phyloP scores from a whole-genome alignment of 2,329 filamentous ascomycete species.

The Clathrospora elynae region DNA sequence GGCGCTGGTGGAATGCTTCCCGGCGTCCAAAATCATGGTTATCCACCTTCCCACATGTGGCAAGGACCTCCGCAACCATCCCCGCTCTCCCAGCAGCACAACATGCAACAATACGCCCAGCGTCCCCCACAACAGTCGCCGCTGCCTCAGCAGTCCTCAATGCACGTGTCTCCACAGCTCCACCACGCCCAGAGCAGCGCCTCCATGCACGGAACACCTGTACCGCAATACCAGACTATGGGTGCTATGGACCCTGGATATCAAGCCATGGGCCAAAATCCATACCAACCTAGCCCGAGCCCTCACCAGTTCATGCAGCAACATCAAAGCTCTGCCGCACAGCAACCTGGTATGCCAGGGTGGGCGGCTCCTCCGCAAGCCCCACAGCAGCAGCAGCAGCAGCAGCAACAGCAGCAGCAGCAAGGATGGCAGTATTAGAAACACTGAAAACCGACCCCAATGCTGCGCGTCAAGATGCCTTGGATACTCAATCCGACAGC shows the following conservation, averaged over 20 bases:
- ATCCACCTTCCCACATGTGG: conserved; percentile 56
- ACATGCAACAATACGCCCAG: conserved; percentile 53
- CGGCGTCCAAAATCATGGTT: conserved; percentile 53
- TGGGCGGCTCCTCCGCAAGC: conserved; percentile 56
- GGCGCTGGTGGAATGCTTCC: conserved; percentile 46
- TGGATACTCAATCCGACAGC: too few species aligned
- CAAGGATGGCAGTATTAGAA: conserved; percentile 51
- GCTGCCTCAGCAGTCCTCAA: conserved; percentile 55
- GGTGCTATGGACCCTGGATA: conserved; percentile 53
- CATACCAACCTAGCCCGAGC: conserved; percentile 56
- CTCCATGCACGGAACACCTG: conserved; percentile 51
- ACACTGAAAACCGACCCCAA: too few species aligned
- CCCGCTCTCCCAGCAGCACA: conserved; percentile 54
- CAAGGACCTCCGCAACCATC: conserved; percentile 56
- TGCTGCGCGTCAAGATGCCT: too few species aligned
- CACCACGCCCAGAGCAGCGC: conserved; percentile 51
- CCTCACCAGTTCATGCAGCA: conserved; percentile 56
- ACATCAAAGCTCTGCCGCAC: conserved; percentile 49
- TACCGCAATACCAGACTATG: conserved; percentile 55
- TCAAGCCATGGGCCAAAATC: conserved; percentile 54
- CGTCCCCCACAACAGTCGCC: conserved; percentile 50
- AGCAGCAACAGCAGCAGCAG: conserved; percentile 26
- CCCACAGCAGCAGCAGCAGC: conserved; percentile 37
- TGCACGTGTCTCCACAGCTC: conserved; percentile 57
- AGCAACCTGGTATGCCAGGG: conserved; percentile 59